Base-by-base conservation (phyloP, 2,329 filamentous ascomycete species). In the Sclerotinia subarctica region DNA sequence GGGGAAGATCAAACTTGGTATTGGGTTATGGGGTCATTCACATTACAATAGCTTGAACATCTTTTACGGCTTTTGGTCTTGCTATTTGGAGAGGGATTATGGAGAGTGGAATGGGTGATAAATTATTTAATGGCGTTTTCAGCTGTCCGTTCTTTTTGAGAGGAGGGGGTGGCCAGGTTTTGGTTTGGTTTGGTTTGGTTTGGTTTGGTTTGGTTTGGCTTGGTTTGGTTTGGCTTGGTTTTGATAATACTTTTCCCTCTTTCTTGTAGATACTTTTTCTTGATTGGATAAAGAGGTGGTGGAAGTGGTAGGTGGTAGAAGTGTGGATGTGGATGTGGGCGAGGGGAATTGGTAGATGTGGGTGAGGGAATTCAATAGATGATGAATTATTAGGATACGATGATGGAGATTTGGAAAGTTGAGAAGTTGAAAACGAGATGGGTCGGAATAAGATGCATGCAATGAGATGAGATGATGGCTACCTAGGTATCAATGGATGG, bases 81-180 rank as follows among this genome's bases (percentile, higher is more conserved):
- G 21, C 35, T 60, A 11, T 17, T 35, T n/a, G 2, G n/a, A 7
- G 5, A 35, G 58, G 24, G 35, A 13, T 49, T 24, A 60, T 60
- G 44, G 44, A 49, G 21, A 49, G 13, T 49, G 3, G 44, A 15
- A 15, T 8, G 42, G 42, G n/a, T 49, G 26, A 13, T 11, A 24
- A 19, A 8, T 24, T 11, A 49, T 44, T 35, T 35, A 11, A 60
- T 60, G 58, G 58, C 58, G 44, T 60, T 60, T 47, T 60, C 24
- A 49, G 44, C 58, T 60, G 44, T 49, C 26, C 44, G 21, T 49
- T 49, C 58, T 13, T 60, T 49, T 60, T 15, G 17, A 49, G 58
- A 35, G 44, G 58, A 29, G 26, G 19, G 35, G 3, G 29, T 15
- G 29, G 53, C 5, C 1, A 6, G 7, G 35, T 8, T 35, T 35